Evolutionary conservation across 768 basidiomycete genomes (phyloP).

Genomic region (Termitomyces sp.): DNA sequence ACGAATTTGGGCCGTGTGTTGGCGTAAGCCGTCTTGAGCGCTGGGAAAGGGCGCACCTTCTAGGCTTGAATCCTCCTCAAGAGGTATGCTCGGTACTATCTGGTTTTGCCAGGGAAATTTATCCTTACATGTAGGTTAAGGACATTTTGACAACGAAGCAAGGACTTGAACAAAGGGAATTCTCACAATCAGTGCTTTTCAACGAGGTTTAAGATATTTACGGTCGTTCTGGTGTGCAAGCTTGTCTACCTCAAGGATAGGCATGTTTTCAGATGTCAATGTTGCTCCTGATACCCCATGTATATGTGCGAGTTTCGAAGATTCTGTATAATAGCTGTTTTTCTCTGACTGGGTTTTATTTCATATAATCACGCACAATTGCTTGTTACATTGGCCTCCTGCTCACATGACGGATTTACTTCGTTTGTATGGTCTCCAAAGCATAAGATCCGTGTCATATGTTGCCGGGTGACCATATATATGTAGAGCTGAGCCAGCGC

Average conservation of each 20-base stretch:
- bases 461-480: too few relatives aligned
- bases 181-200: conserved; percentile 63
- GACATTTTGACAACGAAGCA: conserved; percentile 75
- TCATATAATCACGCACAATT: neutral
- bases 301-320: neutral
- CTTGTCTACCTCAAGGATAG: neutral
- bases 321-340: neutral
- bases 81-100: conserved; percentile 49
- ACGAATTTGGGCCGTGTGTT: conserved; percentile 78
- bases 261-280: neutral
- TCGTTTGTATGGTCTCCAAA: neutral
- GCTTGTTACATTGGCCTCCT: neutral
- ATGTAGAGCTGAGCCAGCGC: neutral
- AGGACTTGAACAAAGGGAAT: conserved; percentile 51
- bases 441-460: neutral
- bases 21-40: conserved; percentile 81
- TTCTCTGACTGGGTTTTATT: neutral
- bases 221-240: neutral
- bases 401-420: neutral
- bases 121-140: conserved; percentile 53
- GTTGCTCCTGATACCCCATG: neutral
- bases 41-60: conserved; percentile 79
- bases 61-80: conserved; percentile 77
- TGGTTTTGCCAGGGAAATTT: neutral
- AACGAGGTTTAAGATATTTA: conserved; percentile 33